Evolutionary conservation across 108 stramenopile species (phyloP), one percentile per base, ranked within the genome.

Genomic region (Stephanodiscus minutulus): DNA sequence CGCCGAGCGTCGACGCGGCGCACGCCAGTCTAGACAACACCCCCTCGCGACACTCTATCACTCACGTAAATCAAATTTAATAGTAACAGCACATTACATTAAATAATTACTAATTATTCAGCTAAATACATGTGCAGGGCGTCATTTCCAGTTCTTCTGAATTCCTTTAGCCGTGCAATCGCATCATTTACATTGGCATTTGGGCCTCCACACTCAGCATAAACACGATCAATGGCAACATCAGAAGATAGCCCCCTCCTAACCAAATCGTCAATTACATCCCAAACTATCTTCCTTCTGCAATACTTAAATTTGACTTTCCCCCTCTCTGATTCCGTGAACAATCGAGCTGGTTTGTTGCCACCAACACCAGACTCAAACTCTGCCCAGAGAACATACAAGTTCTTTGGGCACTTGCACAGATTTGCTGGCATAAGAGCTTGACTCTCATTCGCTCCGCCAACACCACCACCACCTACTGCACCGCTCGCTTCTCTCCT

Each of bases 381-480:
- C 67, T 79, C 78, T 17, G 66, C 37, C 78, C 78, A 79, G 12
- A 79, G 44, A 7, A 68, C 13, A 27, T 68, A 21, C 6, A 79
- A 60, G 21, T 37, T 29, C 52, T 62, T 73, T 18, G 59, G 78
- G 27, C 54, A 29, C 27, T 29, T 55, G 54, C 25, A 25, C 54
- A 55, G 28, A 29, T 55, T 55, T 55, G 54, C 54, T 55, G 54
- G 54, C 28, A 29, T 29, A 55, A 25, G 7, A 29, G 54, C 54
- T 28, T 25, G 54, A 25, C 54, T 55, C 11, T 55, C 54, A 55
- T 25, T 29, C 10, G 27, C 54, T 55, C 54, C 54, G 9, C 54
- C 54, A 4, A 39, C 39, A 39, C 39, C 39, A 39, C 39, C 39
- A 39, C 39, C 39, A 39, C 39, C 39, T 39, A 39, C 39, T 55